These are phyloP conservation scores for Syzygium malaccense DNA, from an alignment of 441 rosid species.

Conservation along the genomic window DNA sequence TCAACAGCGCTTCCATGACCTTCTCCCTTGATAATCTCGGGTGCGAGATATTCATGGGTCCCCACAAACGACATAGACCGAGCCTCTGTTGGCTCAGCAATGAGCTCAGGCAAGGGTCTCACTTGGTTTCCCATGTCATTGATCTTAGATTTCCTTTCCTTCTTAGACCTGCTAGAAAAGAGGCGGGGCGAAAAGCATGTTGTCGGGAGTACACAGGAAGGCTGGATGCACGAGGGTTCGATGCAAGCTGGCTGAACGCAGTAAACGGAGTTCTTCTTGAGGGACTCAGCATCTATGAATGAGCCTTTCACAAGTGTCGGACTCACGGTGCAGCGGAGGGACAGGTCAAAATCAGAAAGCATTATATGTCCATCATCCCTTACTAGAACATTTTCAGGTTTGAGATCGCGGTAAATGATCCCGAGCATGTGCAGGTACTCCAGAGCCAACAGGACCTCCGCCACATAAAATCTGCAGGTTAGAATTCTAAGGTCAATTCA, in stretches of 20 bases:
- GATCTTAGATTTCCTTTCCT: slow-evolving; percentile 4
- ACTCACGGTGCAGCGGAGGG: slow-evolving; percentile 10
- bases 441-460: slow-evolving; percentile 11
- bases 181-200: slow-evolving; percentile 8
- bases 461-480: slow-evolving; percentile 7
- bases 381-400: slow-evolving; percentile 14
- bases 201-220: slow-evolving; percentile 3
- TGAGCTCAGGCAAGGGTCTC: slow-evolving; percentile 10
- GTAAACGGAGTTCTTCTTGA: neutral
- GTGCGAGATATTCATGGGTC: slow-evolving; percentile 12
- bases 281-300: neutral
- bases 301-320: slow-evolving; percentile 4
- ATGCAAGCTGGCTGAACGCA: slow-evolving; percentile 3
- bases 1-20: slow-evolving; percentile 13
- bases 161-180: slow-evolving; percentile 9
- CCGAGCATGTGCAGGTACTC: slow-evolving; percentile 18
- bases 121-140: slow-evolving; percentile 6
- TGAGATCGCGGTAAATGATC: slow-evolving; percentile 10
- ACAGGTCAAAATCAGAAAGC: slow-evolving; percentile 16
- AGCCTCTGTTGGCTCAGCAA: slow-evolving; percentile 10
- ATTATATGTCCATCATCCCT: slow-evolving; percentile 13
- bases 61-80: slow-evolving; percentile 15
- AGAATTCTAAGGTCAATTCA: neutral
- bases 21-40: slow-evolving; percentile 12
- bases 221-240: slow-evolving; percentile 3